Evolutionary conservation across 495 filamentous ascomycete genomes (phyloP), one percentile per base, ranked within the genome.

Genomic region (Aspergillus nidulans): DNA sequence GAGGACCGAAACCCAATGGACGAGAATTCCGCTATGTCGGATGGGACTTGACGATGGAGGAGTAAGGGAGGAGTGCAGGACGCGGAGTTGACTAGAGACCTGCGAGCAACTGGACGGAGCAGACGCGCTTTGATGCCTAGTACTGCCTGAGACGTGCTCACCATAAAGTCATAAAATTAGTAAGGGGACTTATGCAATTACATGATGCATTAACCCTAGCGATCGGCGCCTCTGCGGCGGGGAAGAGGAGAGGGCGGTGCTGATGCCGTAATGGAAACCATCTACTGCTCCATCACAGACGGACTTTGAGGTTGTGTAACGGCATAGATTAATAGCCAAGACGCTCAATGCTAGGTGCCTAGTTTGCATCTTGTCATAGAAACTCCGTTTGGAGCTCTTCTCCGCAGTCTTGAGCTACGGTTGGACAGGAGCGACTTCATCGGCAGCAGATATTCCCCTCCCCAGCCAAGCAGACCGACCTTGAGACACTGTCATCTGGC

Each of bases 251-350:
- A 43, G 36, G 45, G 20, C 12, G 9, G 4, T 18, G 23, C n/a
- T 40, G 44, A 61, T 65, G 62, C 56, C 56, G 58, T 64, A 61
- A 64, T 64, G 46, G 32, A 61, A 61, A 61, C 41, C 28, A n/a
- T 40, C 9, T 43, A n/a, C 15, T 36, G 34, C 61, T 57, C 46
- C 50, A 55, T 63, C 53, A 18, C 10, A 1, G 40, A 55, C 18
- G 30, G 34, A 28, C 32, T 16, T 47, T 16, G 30, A 47, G 20
- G 51, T 41, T 36, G 6, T 43, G 34, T 5, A 8, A 48, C 48
- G 48, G 19, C 24, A n/a, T 9, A 50, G 5, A 48, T 38, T 55
- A 53, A 53, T 26, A 44, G 53, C 52, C 60, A 58, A 63, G 56
- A 52, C 20, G 24, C 21, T 39, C 47, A 45, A 55, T 45, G 9